Percentiles rank a stretch among this genome's conserved stretches.
Evolutionary conservation across 176 grass and related monocot genomes (phyloP).

Genomic region (Microstegium vimineum): DNA sequence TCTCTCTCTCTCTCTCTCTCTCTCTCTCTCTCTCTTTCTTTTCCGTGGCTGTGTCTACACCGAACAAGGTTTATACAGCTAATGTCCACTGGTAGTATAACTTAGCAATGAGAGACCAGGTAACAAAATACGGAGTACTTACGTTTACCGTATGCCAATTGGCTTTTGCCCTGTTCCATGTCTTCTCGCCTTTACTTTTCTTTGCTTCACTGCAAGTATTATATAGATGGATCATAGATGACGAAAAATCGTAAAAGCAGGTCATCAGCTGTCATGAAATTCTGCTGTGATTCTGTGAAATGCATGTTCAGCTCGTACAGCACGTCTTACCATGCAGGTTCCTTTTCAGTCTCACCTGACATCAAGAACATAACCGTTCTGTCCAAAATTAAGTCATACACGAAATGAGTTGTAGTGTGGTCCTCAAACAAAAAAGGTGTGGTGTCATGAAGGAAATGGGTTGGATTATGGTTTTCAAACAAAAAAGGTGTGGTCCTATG

Average conservation of each 20-base stretch:
- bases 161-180: background rate
- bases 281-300: too few species aligned
- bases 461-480: too few species aligned
- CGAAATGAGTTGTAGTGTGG: too few species aligned
- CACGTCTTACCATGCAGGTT: background rate
- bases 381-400: too few species aligned
- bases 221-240: background rate
- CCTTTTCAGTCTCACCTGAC: background rate
- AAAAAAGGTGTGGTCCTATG: too few species aligned
- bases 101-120: background rate
- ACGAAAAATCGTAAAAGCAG: background rate
- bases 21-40: background rate
- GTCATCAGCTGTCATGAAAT: background rate
- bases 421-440: too few species aligned
- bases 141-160: background rate
- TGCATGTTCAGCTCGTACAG: background rate
- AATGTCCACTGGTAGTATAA: background rate
- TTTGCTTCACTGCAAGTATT: background rate
- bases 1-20: too few species aligned
- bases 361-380: background rate
- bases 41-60: background rate
- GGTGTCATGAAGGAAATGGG: too few species aligned
- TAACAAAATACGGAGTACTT: background rate
- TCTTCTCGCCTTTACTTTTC: background rate
- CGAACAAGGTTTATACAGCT: slow-evolving; percentile 10